Base-by-base conservation (phyloP, 129 eudicot species). In the Cynara cardunculus region DNA sequence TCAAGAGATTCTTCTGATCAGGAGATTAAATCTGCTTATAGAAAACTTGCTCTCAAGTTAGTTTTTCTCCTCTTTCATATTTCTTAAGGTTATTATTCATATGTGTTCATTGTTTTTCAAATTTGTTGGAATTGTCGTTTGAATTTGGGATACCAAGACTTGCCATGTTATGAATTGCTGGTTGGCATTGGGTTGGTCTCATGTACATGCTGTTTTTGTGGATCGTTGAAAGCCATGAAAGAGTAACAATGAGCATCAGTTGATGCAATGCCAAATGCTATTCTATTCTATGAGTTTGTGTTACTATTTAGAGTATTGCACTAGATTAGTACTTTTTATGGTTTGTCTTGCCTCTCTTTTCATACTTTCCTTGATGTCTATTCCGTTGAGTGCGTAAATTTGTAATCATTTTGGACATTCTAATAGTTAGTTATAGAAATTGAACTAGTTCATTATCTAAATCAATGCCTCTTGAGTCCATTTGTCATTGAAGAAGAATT, bases 1-100 rank as follows among this genome's bases (percentile, higher is more conserved):
- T 66, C 93, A 2, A 88, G 85, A 79, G 96, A 95, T 66, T 65
- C 97, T 7, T 85, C 94, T 82, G 99, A 95, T 85, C 99, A 92
- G 77, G 99, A 95, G 65, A 92, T 95, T 79, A 95, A 95, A 82
- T 89, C 94, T 69, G 96, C 99, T 82, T 95, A 95, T 64, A 82
- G 99, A 74, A 95, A 90, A 86, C 99, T 95, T 72, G 99, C 99
- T 82, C 97, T 95, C 80, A 95, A 95, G 99, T 95, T 82, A 78
- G 92, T 80, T 72, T 31, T 7, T 77, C 22, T 31, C 3, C 35
- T 73, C 21, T 31, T 65, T 39, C 69, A 16, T 1, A 2, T 9
- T 41, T 22, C 25, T 41, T 18, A 12, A 34, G 8, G 22, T 66
- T 70, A 22, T 44, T 12, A 12, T 31, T 73, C 28, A 12, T 62